Percentiles rank a stretch among this genome's conserved stretches.
Evolutionary conservation across 805 yeast species (phyloP).

Genomic region (Metschnikowia borealis): DNA sequence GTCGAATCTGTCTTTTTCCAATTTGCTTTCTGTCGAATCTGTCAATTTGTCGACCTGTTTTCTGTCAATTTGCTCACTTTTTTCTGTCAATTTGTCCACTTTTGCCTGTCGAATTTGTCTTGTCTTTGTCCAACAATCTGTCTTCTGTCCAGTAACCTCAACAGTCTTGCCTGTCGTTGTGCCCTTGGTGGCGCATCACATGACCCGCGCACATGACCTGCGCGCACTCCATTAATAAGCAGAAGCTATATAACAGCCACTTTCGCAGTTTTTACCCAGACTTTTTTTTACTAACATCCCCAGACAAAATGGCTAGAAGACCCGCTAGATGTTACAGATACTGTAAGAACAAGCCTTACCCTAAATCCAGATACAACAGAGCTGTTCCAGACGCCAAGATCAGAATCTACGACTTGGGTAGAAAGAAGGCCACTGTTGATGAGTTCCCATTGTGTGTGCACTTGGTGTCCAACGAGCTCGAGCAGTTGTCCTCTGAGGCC

Average conservation of each 20-base stretch:
- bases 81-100: no score
- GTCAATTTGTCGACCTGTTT: no score
- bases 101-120: no score
- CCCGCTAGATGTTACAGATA: conserved; percentile 99
- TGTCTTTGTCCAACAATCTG: no score
- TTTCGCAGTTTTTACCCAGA: neutral
- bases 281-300: conserved; percentile 24
- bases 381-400: conserved; percentile 99
- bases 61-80: no score
- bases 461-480: conserved; percentile 98
- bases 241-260: neutral
- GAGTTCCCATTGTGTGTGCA: conserved; percentile 99
- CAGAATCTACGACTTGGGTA: conserved; percentile 98
- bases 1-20: no score
- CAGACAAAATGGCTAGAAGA: conserved; percentile 96
- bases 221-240: conserved; percentile 1
- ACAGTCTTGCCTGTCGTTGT: no score
- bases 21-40: no score
- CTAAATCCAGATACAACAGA: conserved; percentile 99
- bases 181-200: no score
- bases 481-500: conserved; percentile 99
- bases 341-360: conserved; percentile 99
- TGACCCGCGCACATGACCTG: no score
- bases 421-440: conserved; percentile 99
- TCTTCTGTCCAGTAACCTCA: no score